Percentiles rank a stretch among this genome's conserved stretches.
These are phyloP conservation scores for Pseudonitzschia delicatissima DNA, from an alignment of 108 stramenopile genomes.

Conservation along the genomic window DNA sequence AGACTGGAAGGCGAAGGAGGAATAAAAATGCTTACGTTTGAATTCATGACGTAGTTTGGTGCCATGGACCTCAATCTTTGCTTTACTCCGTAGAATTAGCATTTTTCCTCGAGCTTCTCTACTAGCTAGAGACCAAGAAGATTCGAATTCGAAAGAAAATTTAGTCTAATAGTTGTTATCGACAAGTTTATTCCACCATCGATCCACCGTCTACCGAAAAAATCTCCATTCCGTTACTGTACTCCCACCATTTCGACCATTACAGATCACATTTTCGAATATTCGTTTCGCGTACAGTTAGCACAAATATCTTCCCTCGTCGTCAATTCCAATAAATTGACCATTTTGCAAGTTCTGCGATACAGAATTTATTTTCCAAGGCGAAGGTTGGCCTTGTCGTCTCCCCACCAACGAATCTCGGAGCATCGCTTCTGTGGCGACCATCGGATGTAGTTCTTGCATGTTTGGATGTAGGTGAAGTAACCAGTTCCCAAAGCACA, in stretches of 20 bases:
- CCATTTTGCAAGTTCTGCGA: neutral
- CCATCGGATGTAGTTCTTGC: conserved; percentile 38
- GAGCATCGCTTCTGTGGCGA: conserved; percentile 45
- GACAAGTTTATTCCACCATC: too few relatives aligned
- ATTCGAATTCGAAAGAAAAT: too few relatives aligned
- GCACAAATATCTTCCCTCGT: neutral
- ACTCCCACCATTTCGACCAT: neutral
- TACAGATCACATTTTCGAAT: neutral
- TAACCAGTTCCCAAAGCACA: conserved; percentile 35
- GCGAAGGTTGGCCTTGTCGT: conserved; percentile 12
- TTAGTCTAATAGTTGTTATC: too few relatives aligned
- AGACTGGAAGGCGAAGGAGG: conserved; percentile 71
- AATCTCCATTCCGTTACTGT: neutral
- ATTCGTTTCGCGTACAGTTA: neutral
- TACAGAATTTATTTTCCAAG: neutral
- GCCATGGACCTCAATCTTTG: too few relatives aligned
- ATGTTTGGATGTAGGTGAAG: conserved; percentile 12
- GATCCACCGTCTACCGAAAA: neutral
- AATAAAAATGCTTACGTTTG: conserved; percentile 1
- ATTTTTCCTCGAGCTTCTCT: too few relatives aligned
- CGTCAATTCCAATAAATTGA: neutral
- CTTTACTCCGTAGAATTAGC: too few relatives aligned
- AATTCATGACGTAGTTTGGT: too few relatives aligned
- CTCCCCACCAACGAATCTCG: conserved; percentile 54
- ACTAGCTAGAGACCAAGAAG: too few relatives aligned